Base-by-base conservation (phyloP, 768 basidiomycete species). In the Pleurotus salmoneostramineus region DNA sequence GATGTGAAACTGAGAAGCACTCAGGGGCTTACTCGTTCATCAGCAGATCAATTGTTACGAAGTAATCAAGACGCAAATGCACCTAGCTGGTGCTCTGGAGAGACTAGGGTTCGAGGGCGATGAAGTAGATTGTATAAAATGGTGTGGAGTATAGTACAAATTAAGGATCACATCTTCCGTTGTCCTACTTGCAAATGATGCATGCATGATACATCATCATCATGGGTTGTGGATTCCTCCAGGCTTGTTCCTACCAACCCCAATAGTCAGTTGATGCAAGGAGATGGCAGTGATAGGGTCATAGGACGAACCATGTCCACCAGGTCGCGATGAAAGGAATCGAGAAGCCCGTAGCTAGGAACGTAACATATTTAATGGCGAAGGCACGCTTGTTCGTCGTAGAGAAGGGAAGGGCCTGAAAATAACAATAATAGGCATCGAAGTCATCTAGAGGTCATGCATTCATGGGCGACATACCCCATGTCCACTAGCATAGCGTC, bases 301-400 rank as follows among this genome's bases (percentile, higher is more conserved):
- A 12, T n/a, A 27, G 14, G 44, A 48, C 59, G 35, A n/a, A 60
- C 59, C 59, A 60, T 31, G 54, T 50, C 64, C 67, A 65, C 65
- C 65, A 69, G 35, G 62, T 63, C 3, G 70, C 70, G n/a, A 66
- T 57, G 58, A 70, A 69, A 3, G 70, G 70, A 42, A 71, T 65
- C 3, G 62, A 60, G 56, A 71, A 69, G 3, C 62, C 70, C 5
- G 62, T 63, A 34, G 66, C 63, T 58, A 70, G 59, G 61, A 63
- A 70, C 3, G 60, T 55, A 6, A 63, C 0, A 17, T 48, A 60
- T 55, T 71, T 71, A 12, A 66, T 21, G 1, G 67, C 66, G 35
- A 71, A 52, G 11, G 65, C 57, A 44, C 59, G 60, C 33, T 58
- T 63, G 45, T 65, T 69, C 27, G 58, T 61, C 8, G 51, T 58